phyloP scores from a whole-genome alignment of 306 rosid genomes.

The Vigna angularis region DNA sequence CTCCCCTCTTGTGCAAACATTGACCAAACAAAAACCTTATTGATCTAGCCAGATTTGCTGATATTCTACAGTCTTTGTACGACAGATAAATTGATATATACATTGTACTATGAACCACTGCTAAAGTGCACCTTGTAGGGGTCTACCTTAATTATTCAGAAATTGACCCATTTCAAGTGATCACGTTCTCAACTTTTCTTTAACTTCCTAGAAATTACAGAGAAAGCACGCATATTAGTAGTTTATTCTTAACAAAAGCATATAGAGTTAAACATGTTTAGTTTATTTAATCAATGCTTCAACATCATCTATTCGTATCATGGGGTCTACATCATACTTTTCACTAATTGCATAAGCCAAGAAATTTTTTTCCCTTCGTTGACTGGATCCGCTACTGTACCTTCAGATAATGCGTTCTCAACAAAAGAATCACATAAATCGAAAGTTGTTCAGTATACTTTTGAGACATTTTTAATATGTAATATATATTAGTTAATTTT shows the following conservation, averaged over 20 bases:
- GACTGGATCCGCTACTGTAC: constrained; percentile 16
- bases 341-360: neutral
- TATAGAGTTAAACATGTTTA: neutral
- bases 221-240: constrained; percentile 3
- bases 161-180: constrained; percentile 35
- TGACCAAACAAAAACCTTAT: constrained; percentile 38
- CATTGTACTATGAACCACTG: constrained; percentile 3
- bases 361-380: constrained; percentile 25
- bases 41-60: constrained; percentile 18
- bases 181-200: constrained; percentile 36
- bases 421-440: neutral
- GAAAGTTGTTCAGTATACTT: neutral
- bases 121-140: constrained; percentile 41
- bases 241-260: neutral
- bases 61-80: constrained; percentile 2
- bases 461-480: neutral
- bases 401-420: neutral
- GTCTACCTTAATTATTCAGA: constrained; percentile 48
- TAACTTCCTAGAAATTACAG: constrained; percentile 22
- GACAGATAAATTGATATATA: constrained; percentile 4
- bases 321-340: constrained; percentile 41
- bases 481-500: neutral
- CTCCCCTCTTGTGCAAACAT: neutral
- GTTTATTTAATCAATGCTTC: constrained; percentile 21
- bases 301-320: neutral